Conservation (phyloP, 2,329 filamentous ascomycete species). For the Nemania serpens region DNA sequence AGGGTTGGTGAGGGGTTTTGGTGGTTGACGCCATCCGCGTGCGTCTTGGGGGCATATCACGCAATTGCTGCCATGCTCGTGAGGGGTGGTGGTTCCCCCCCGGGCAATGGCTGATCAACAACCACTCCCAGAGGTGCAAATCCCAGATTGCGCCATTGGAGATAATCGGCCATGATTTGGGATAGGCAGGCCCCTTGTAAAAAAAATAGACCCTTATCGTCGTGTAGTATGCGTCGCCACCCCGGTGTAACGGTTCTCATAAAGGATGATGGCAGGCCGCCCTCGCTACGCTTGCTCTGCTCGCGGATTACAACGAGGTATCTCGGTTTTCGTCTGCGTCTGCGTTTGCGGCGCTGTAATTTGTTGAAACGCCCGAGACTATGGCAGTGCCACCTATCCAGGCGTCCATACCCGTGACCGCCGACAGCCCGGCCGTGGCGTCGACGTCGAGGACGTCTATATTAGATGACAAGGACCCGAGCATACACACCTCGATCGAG, state of each 20-base stretch:
- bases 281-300: background rate
- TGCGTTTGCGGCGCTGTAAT: no score
- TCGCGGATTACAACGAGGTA: no score
- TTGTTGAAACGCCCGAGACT: no score
- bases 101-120: background rate
- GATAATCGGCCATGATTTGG: conserved; percentile 14
- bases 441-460: conserved; percentile 13
- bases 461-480: conserved; percentile 16
- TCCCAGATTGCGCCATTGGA: conserved; percentile 30
- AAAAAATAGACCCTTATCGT: background rate
- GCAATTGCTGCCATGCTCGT: conserved; percentile 21
- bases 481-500: conserved; percentile 1
- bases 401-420: conserved; percentile 12
- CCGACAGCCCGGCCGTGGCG: conserved; percentile 1
- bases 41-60: conserved; percentile 30
- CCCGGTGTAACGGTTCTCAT: background rate
- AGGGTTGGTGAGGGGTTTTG: conserved; percentile 22
- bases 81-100: background rate
- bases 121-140: conserved; percentile 16
- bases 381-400: conserved; percentile 24
- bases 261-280: conserved; percentile 12
- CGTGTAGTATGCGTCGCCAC: conserved; percentile 1
- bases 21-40: conserved; percentile 29
- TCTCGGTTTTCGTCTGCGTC: no score
- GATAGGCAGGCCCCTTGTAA: conserved; percentile 6